A percentile compares a stretch with the other conserved stretches of the same genome.
These are phyloP conservation scores for Neofusicoccum ribis DNA, from an alignment of 2,329 filamentous ascomycete genomes.

Conservation along the genomic window DNA sequence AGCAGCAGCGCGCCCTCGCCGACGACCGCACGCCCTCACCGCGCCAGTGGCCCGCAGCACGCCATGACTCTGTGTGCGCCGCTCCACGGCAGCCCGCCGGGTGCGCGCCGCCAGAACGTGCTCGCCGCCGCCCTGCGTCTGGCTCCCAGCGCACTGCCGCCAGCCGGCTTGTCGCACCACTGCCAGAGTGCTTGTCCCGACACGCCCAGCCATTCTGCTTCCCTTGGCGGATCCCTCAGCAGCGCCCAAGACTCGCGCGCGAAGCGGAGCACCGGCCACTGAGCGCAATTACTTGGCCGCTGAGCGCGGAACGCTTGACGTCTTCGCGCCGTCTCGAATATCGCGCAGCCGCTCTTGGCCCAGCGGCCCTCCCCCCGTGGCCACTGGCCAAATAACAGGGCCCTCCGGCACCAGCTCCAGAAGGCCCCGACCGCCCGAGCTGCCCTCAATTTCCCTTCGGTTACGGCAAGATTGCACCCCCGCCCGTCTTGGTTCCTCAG, in stretches of 20 bases:
- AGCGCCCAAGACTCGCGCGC: slow-evolving; percentile 5
- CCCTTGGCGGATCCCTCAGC: slow-evolving; percentile 7
- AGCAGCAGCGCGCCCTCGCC: too few species aligned
- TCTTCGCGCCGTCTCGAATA: slow-evolving; percentile 15
- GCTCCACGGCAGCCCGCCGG: not conserved
- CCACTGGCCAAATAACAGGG: slow-evolving; percentile 1
- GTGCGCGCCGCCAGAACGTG: not conserved
- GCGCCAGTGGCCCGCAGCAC: not conserved
- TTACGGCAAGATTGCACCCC: slow-evolving; percentile 13
- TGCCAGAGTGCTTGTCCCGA: slow-evolving; percentile 19
- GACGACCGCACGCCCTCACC: not conserved
- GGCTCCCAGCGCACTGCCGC: not conserved
- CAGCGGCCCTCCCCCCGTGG: slow-evolving; percentile 1
- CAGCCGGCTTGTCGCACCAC: slow-evolving; percentile 14
- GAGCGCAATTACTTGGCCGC: slow-evolving; percentile 21
- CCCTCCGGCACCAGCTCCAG: not conserved
- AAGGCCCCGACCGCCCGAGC: not conserved
- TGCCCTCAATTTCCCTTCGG: slow-evolving; percentile 13
- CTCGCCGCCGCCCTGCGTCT: not conserved
- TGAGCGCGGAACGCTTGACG: slow-evolving; percentile 15
- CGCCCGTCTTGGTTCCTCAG: not conserved
- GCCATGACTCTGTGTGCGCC: slow-evolving; percentile 1
- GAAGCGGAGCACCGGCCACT: slow-evolving; percentile 19
- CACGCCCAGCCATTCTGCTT: slow-evolving; percentile 13
- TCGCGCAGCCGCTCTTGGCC: slow-evolving; percentile 18